A percentile compares a stretch with the other conserved stretches of the same genome.
Evolutionary conservation across 2,329 filamentous ascomycete genomes (phyloP).

Genomic region (Pseudogymnoascus sp.): DNA sequence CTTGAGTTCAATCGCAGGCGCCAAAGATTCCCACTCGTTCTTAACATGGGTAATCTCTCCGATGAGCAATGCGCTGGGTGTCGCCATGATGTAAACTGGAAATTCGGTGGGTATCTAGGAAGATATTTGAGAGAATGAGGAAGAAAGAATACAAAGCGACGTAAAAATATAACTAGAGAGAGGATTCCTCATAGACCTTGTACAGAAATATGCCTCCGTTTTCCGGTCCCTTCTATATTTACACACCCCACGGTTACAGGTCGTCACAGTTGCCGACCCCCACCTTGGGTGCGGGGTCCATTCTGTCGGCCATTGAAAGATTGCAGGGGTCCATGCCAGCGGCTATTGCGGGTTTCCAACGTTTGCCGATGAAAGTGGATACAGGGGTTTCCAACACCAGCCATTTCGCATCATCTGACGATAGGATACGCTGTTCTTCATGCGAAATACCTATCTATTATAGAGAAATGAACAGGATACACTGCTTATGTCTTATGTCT

Average conservation of each 20-base stretch:
- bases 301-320: neutral
- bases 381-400: neutral
- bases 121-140: neutral
- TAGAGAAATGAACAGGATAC: neutral
- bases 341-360: neutral
- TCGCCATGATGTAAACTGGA: neutral
- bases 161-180: neutral
- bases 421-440: neutral
- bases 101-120: neutral
- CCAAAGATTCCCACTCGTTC: constrained; percentile 23
- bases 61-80: constrained; percentile 20
- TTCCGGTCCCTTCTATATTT: neutral
- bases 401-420: neutral
- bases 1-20: constrained; percentile 8
- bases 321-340: neutral
- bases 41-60: constrained; percentile 21
- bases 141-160: neutral
- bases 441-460: neutral
- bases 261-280: neutral
- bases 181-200: neutral
- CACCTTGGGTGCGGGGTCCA: neutral
- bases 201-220: neutral
- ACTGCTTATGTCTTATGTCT: neutral
- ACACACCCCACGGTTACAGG: neutral
- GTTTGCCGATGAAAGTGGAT: neutral